Percentiles rank a stretch among this genome's conserved stretches.
Conservation (phyloP, 257 asterid genomes). For the Solanum dulcamara region DNA sequence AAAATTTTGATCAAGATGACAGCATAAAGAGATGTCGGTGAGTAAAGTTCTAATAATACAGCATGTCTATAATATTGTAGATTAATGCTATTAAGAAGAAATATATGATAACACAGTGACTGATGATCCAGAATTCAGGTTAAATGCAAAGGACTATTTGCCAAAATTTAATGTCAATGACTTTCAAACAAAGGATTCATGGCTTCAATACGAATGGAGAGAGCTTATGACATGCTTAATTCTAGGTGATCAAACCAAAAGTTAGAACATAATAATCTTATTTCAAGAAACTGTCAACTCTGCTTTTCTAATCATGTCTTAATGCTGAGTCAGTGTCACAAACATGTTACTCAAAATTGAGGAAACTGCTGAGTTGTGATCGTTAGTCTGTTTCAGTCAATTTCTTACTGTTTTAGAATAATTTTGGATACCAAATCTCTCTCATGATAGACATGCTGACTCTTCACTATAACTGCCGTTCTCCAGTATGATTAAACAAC, state of each 20-base stretch:
- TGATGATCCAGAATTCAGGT: background rate
- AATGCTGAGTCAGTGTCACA: background rate
- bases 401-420: background rate
- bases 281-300: background rate
- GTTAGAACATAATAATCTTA: background rate
- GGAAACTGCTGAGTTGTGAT: background rate
- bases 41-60: background rate
- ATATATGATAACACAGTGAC: background rate
- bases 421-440: background rate
- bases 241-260: background rate
- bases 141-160: background rate
- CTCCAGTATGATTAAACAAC: background rate
- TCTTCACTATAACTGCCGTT: background rate
- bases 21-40: background rate
- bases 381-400: background rate
- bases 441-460: background rate
- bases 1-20: background rate
- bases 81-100: background rate
- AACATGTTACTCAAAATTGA: background rate
- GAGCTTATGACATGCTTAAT: background rate
- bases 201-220: background rate
- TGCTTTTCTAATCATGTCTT: background rate
- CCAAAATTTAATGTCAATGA: background rate
- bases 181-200: background rate
- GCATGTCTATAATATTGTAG: background rate